Percentiles rank a stretch among this genome's conserved stretches.
phyloP scores from a whole-genome alignment of 345 rosid genomes.

The Sisymbrium irio region DNA sequence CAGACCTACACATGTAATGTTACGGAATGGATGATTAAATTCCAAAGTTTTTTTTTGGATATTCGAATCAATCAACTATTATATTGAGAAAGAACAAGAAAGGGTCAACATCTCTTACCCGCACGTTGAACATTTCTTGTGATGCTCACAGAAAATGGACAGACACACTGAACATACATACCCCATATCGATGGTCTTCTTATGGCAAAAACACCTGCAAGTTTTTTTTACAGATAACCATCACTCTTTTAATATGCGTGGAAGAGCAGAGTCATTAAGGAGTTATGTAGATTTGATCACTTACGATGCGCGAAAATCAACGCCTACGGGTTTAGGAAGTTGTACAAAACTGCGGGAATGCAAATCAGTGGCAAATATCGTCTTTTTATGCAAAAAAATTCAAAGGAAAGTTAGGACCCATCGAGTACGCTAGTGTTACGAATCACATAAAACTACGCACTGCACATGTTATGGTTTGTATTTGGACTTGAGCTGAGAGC shows the following conservation, averaged over 20 bases:
- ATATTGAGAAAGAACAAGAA: neutral
- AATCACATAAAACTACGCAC: neutral
- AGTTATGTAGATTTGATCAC: constrained; percentile 25
- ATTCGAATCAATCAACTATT: constrained; percentile 9
- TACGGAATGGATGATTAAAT: no score
- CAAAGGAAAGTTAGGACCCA: neutral
- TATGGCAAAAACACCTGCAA: constrained; percentile 95
- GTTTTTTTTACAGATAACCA: constrained; percentile 20
- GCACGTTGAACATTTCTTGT: constrained; percentile 86
- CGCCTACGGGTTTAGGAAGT: constrained; percentile 91
- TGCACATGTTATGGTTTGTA: neutral
- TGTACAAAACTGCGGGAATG: constrained; percentile 75
- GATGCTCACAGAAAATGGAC: constrained; percentile 92
- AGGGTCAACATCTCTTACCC: constrained; percentile 52
- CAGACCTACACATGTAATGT: no score
- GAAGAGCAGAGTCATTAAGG: neutral
- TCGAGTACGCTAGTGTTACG: neutral
- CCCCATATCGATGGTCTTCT: constrained; percentile 93
- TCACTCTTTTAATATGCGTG: neutral
- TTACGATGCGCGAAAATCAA: constrained; percentile 95
- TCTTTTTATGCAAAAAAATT: constrained; percentile 44
- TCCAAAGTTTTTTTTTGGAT: neutral
- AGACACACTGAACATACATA: constrained; percentile 91
- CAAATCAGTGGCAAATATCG: constrained; percentile 88
- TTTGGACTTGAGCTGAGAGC: constrained; percentile 13